These are phyloP conservation scores for Skeletonema marinoi DNA, from an alignment of 108 stramenopile species.

Conservation along the genomic window DNA sequence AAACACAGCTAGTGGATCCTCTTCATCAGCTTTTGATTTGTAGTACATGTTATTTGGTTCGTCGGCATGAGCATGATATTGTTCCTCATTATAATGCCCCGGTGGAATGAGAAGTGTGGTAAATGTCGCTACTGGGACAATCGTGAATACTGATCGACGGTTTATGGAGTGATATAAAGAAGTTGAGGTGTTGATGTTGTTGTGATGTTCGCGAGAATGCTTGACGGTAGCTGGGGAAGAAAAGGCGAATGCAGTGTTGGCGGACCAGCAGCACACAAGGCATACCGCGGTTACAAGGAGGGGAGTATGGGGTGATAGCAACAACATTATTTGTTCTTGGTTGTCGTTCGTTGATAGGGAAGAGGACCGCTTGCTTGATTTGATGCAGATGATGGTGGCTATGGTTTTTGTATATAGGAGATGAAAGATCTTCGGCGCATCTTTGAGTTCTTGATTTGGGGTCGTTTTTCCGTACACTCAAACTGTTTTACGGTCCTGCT, in stretches of 20 bases:
- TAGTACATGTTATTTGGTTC: constrained; percentile 14
- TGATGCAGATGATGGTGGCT: no score
- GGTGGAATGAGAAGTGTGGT: neutral
- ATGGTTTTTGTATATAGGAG: no score
- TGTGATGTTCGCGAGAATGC: neutral
- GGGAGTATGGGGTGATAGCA: neutral
- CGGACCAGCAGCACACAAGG: neutral
- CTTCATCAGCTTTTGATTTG: constrained; percentile 17
- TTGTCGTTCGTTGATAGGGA: no score
- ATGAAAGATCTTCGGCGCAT: no score
- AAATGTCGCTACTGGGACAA: neutral
- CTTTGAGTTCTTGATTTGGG: no score
- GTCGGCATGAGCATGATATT: constrained; percentile 1
- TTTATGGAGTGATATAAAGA: neutral
- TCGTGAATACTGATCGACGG: neutral
- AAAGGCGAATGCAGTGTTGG: neutral
- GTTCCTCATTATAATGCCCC: neutral
- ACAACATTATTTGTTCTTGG: neutral
- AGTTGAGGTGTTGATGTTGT: no score
- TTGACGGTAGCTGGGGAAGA: neutral
- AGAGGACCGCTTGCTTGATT: no score
- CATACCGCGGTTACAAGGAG: neutral
- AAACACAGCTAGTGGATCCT: constrained; percentile 24
- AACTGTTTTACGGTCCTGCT: no score
- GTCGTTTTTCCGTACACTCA: no score